phyloP scores from a whole-genome alignment of 352 stramenopile species.

The Globisporangium sylvaticum region DNA sequence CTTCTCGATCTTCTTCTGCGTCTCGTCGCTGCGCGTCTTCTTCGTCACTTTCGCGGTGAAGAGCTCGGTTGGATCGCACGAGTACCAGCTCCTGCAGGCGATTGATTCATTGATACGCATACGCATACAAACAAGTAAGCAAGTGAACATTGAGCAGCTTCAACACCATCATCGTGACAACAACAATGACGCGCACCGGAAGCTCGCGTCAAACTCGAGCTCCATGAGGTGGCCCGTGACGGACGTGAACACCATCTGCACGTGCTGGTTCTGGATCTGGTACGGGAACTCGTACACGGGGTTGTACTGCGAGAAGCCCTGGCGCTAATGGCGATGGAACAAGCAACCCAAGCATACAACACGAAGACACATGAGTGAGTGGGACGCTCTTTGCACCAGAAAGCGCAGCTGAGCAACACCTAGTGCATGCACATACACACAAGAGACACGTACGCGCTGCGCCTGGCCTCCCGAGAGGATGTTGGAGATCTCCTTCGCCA shows the following conservation, averaged over 20 bases:
- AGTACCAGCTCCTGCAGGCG: conserved; percentile 88
- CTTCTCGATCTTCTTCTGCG: conserved; percentile 86
- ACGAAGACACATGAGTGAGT: background rate
- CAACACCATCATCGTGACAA: background rate
- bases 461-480: conserved; percentile 86
- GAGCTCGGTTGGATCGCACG: conserved; percentile 91
- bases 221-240: conserved; percentile 98
- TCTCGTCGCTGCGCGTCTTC: conserved; percentile 74
- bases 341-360: background rate
- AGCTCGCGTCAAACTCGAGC: conserved; percentile 90
- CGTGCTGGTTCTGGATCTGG: conserved; percentile 73
- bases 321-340: conserved; percentile 29
- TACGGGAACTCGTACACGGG: conserved; percentile 91
- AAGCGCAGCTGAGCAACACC: background rate
- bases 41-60: conserved; percentile 91
- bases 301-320: conserved; percentile 86
- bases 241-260: conserved; percentile 94
- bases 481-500: conserved; percentile 95
- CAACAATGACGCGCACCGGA: conserved; percentile 35
- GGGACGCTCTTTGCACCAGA: background rate
- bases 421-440: background rate
- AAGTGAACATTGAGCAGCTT: background rate
- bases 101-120: background rate
- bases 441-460: conserved; percentile 44
- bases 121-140: conserved; percentile 31